Evolutionary conservation across 2,329 filamentous ascomycete genomes (phyloP), one percentile per base, ranked within the genome.

Genomic region (Cordyceps cateniannulata): DNA sequence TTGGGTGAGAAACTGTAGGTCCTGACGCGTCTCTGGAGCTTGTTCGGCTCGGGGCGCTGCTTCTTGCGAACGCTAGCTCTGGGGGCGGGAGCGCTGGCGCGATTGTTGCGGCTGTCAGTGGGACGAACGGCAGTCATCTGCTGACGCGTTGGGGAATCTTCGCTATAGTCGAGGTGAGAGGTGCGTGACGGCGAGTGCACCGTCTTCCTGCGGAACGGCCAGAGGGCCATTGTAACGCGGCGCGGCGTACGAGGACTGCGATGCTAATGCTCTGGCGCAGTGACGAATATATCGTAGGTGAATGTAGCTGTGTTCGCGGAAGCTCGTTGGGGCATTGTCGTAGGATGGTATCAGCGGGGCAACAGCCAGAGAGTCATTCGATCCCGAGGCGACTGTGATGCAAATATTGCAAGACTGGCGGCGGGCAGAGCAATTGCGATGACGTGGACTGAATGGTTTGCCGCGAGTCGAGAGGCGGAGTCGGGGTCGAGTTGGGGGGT

Each of bases 1-100:
- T 82, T 82, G 6, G 84, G 81, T 1, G 85, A 86, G 73, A 86
- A 88, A 70, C 84, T 87, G 68, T 85, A 85, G 1, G 78, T 77
- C 35, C 84, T 79, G 50, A 69, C 70, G 32, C 77, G 75, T 54
- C 78, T 79, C 55, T 80, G 70, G 25, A 81, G 72, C 66, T 81
- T 82, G 62, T 76, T 73, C n/a, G 76, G 71, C 42, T 79, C 78
- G 53, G 74, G 75, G 64, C 73, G 78, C 64, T 77, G 75, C 69
- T 77, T 76, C 67, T 77, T 78, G 53, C 71, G 67, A 16, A 71
- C 69, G 10, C 63, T 66, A 24, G 66, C 61, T 58, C 69, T 68
- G 20, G 65, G 54, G 38, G 62, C 51, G 12, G 63, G 62, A 42
- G 69, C 70, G 32, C 76, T 73, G 10, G 71, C 72, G 38, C 73